Evolutionary conservation across 2,329 filamentous ascomycete species (phyloP).

Genomic region (Zymoseptoria ardabiliae): DNA sequence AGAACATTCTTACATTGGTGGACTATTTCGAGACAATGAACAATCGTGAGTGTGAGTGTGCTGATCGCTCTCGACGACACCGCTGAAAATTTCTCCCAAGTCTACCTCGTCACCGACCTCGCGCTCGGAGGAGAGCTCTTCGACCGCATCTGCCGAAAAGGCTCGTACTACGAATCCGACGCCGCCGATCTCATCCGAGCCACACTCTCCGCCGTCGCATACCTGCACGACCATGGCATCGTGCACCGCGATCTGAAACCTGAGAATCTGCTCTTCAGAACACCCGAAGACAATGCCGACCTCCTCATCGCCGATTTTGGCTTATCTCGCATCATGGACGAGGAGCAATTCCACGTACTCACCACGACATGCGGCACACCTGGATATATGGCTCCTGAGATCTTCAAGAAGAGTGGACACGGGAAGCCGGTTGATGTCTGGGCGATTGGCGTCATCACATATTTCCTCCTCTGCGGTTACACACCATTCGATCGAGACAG

Average conservation of each 20-base stretch:
- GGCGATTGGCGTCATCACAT: conserved; percentile 97
- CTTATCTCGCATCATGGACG: conserved; percentile 94
- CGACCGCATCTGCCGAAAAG: conserved; percentile 96
- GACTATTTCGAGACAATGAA: conserved; percentile 99
- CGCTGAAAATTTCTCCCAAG: conserved; percentile 30
- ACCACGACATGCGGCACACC: conserved; percentile 97
- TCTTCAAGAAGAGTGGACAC: conserved; percentile 97
- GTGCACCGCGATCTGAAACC: conserved; percentile 97
- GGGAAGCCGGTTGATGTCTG: conserved; percentile 97
- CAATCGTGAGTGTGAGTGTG: conserved; percentile 54
- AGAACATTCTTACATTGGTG: conserved; percentile 94
- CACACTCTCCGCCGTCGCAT: conserved; percentile 93
- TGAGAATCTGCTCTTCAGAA: conserved; percentile 93
- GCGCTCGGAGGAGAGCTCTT: conserved; percentile 95
- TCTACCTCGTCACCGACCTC: conserved; percentile 95
- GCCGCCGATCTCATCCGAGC: conserved; percentile 91
- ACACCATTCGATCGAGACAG: conserved; percentile 96
- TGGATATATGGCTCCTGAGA: conserved; percentile 98
- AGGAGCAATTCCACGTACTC: conserved; percentile 94
- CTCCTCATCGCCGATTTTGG: conserved; percentile 96
- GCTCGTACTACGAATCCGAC: conserved; percentile 96
- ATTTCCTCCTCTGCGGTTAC: conserved; percentile 95
- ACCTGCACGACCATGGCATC: conserved; percentile 96
- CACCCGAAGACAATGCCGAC: conserved; percentile 95
- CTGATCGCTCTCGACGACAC: neutral